Evolutionary conservation across 208 protist genomes (phyloP).

Genomic region (Lotmaria passim): DNA sequence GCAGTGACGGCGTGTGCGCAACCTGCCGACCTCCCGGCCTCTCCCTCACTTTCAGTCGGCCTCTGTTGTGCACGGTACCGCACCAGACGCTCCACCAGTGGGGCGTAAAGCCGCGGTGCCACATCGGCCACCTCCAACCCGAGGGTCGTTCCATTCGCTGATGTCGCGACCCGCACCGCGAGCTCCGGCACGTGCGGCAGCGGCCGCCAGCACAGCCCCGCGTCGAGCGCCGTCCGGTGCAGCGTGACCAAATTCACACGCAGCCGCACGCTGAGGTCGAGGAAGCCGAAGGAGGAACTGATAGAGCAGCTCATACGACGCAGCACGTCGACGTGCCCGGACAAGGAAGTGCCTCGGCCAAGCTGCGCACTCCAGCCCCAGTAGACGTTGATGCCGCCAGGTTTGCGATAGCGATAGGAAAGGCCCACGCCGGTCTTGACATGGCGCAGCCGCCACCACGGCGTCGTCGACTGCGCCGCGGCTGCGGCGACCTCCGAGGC

Average conservation of each 20-base stretch:
- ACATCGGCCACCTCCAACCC: conserved; percentile 64
- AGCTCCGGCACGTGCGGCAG: conserved; percentile 36
- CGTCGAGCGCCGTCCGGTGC: conserved; percentile 72
- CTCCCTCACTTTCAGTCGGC: not conserved
- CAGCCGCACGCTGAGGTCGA: conserved; percentile 66
- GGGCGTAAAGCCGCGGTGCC: conserved; percentile 35
- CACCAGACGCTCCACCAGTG: conserved; percentile 13
- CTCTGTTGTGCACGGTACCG: conserved; percentile 9
- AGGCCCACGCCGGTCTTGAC: conserved; percentile 70
- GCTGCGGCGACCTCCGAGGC: conserved; percentile 22
- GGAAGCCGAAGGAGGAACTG: conserved; percentile 46
- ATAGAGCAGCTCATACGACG: conserved; percentile 71
- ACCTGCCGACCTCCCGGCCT: not conserved
- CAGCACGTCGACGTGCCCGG: conserved; percentile 73
- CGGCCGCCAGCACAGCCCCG: conserved; percentile 60
- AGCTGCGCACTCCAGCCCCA: conserved; percentile 58
- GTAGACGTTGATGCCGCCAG: conserved; percentile 78
- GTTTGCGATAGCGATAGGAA: conserved; percentile 69
- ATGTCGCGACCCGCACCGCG: conserved; percentile 45
- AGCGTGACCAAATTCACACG: conserved; percentile 79
- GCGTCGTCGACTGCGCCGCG: conserved; percentile 14
- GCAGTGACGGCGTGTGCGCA: not conserved
- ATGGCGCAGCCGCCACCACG: conserved; percentile 53
- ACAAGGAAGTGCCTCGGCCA: conserved; percentile 51
- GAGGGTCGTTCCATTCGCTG: conserved; percentile 47